A percentile compares a stretch with the other conserved stretches of the same genome.
phyloP scores from a whole-genome alignment of 2,329 filamentous ascomycete species.

The Phoma sp. region DNA sequence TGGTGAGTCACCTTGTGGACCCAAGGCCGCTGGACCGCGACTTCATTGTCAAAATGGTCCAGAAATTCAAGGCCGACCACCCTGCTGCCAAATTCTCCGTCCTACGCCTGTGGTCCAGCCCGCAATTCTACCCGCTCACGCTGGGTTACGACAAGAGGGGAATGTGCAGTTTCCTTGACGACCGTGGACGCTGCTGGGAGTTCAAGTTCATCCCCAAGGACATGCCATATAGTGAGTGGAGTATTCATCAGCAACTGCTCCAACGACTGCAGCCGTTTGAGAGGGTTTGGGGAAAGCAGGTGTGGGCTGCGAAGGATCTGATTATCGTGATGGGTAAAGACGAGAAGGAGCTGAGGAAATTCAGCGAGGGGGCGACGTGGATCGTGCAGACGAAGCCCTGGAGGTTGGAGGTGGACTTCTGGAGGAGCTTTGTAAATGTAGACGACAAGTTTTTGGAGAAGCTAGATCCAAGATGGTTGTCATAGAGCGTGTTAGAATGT shows the following conservation, averaged over 20 bases:
- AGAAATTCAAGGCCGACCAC: constrained; percentile 33
- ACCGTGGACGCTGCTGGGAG: constrained; percentile 52
- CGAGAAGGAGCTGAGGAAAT: constrained; percentile 49
- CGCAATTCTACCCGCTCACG: constrained; percentile 59
- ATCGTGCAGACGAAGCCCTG: constrained; percentile 57
- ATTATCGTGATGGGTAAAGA: constrained; percentile 56
- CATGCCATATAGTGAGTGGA: constrained; percentile 53
- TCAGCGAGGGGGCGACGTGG: constrained; percentile 52
- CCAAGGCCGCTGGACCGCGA: constrained; percentile 40
- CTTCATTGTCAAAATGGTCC: constrained; percentile 42
- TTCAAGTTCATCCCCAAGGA: constrained; percentile 59
- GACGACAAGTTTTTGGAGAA: constrained; percentile 53
- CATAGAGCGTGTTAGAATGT: constrained; percentile 4
- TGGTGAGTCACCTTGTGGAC: constrained; percentile 40
- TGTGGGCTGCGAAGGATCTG: constrained; percentile 52
- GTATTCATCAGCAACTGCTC: constrained; percentile 50
- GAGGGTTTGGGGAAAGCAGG: constrained; percentile 44
- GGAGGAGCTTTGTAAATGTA: constrained; percentile 59
- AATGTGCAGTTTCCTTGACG: constrained; percentile 50
- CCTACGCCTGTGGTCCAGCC: constrained; percentile 55
- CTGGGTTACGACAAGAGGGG: constrained; percentile 47
- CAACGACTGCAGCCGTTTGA: constrained; percentile 40
- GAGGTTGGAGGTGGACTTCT: constrained; percentile 58
- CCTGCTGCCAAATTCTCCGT: constrained; percentile 50
- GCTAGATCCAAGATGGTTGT: constrained; percentile 51